A percentile compares a stretch with the other conserved stretches of the same genome.
Conservation (phyloP, 352 stramenopile genomes). For the Aphanomyces euteiches region DNA sequence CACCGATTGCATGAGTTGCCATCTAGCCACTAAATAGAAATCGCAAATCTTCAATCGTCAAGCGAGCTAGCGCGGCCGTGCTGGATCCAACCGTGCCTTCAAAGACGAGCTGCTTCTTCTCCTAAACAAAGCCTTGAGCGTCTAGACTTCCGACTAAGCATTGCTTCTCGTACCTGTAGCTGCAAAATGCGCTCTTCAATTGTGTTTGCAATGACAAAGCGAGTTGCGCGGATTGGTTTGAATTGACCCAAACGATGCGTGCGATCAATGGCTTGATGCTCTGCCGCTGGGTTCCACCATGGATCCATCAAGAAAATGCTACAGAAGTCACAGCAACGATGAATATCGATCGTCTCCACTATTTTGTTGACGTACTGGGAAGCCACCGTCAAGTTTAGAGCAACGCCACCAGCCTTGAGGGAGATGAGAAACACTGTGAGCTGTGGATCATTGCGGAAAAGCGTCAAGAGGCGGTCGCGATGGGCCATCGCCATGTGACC, state of each 20-base stretch:
- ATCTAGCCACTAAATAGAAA: conserved; percentile 78
- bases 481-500: conserved; percentile 87
- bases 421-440: conserved; percentile 97
- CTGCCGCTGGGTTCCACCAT: conserved; percentile 98
- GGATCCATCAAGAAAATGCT: conserved; percentile 97
- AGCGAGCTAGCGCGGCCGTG: conserved; percentile 74
- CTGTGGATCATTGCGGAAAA: conserved; percentile 86
- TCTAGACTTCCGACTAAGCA: too few species aligned
- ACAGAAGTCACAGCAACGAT: conserved; percentile 17
- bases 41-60: conserved; percentile 92
- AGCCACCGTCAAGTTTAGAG: conserved; percentile 97
- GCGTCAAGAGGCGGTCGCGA: conserved; percentile 72
- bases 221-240: conserved; percentile 94
- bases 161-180: conserved; percentile 54
- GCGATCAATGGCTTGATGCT: conserved; percentile 94
- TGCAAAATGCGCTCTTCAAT: conserved; percentile 98
- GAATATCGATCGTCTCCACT: not conserved
- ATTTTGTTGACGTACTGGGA: conserved; percentile 77
- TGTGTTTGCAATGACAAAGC: conserved; percentile 97
- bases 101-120: conserved; percentile 96
- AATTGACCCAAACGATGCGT: conserved; percentile 98
- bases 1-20: too few species aligned
- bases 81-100: conserved; percentile 97
- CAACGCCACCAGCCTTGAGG: conserved; percentile 97
- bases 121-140: conserved; percentile 22